phyloP scores from a whole-genome alignment of 139 green algal species.

The Choricystis sp. region DNA sequence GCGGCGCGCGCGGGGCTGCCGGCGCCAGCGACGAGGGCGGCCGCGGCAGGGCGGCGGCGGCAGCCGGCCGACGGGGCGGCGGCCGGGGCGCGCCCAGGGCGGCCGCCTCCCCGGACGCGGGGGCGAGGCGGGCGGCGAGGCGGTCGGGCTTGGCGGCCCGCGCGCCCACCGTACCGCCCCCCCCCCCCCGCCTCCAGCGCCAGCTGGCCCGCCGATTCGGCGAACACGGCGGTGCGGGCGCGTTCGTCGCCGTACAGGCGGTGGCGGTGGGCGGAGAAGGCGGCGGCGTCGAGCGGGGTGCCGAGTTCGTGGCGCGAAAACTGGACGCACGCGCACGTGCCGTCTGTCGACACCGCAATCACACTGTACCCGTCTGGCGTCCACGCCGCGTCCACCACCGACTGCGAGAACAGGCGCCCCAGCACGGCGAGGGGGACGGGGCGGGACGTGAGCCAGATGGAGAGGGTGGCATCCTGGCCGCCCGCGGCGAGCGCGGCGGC shows the following conservation, averaged over 20 bases:
- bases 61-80: no score
- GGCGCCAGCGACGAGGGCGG: no score
- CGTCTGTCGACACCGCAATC: constrained; percentile 53
- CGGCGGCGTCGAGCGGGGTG: constrained; percentile 13
- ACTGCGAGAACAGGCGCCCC: constrained; percentile 21
- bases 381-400: constrained; percentile 69
- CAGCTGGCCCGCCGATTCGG: constrained; percentile 25
- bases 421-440: constrained; percentile 9
- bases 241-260: constrained; percentile 32
- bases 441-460: constrained; percentile 13
- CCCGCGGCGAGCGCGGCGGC: constrained; percentile 36
- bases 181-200: constrained; percentile 9
- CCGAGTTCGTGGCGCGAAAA: constrained; percentile 45
- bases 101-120: no score
- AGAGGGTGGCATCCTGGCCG: constrained; percentile 25
- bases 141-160: not conserved
- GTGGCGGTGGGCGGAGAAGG: constrained; percentile 28
- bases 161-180: not conserved
- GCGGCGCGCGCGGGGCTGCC: no score
- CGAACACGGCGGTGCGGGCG: constrained; percentile 12
- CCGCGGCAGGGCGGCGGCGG: no score
- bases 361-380: constrained; percentile 57
- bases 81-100: no score
- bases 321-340: constrained; percentile 36
- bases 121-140: no score